phyloP scores from a whole-genome alignment of 495 filamentous ascomycete genomes.

The Chaetomium tenue region DNA sequence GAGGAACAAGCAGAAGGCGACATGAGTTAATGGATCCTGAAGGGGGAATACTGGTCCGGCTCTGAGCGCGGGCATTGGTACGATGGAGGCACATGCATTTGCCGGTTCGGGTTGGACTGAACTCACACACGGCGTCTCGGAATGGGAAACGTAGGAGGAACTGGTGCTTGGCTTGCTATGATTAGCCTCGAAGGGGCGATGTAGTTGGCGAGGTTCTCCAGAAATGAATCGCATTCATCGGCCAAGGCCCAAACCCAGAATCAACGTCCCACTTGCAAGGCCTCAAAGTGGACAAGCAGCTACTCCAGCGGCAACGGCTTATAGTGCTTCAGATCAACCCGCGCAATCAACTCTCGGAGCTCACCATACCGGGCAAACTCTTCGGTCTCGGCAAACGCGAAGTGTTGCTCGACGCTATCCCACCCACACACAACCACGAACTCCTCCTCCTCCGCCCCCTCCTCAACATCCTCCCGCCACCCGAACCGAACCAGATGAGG shows the following conservation, averaged over 20 bases:
- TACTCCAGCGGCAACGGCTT: constrained; percentile 29
- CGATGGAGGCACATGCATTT: constrained; percentile 26
- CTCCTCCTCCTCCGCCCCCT: constrained; percentile 49
- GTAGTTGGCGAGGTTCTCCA: constrained; percentile 20
- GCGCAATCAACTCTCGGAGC: constrained; percentile 34
- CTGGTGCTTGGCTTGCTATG: constrained; percentile 13
- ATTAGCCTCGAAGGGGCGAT: constrained; percentile 17
- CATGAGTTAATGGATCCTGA: constrained; percentile 26
- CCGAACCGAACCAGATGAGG: constrained; percentile 43
- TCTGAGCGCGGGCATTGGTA: constrained; percentile 25
- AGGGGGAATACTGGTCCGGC: constrained; percentile 13
- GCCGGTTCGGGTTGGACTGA: constrained; percentile 22
- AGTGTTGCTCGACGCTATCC: constrained; percentile 48
- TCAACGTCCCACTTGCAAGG: background rate
- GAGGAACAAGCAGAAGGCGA: constrained; percentile 47
- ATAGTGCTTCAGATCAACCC: constrained; percentile 49
- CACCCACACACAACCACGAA: constrained; percentile 54
- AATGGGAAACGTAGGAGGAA: constrained; percentile 24
- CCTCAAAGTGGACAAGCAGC: background rate
- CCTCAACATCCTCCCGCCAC: constrained; percentile 51
- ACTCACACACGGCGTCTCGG: constrained; percentile 44
- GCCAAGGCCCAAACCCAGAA: constrained; percentile 21
- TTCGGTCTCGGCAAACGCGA: constrained; percentile 41
- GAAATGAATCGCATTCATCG: constrained; percentile 33
- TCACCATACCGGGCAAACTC: constrained; percentile 42